These are phyloP conservation scores for Brettanomyces nanus DNA, from an alignment of 805 yeast genomes.

Conservation along the genomic window DNA sequence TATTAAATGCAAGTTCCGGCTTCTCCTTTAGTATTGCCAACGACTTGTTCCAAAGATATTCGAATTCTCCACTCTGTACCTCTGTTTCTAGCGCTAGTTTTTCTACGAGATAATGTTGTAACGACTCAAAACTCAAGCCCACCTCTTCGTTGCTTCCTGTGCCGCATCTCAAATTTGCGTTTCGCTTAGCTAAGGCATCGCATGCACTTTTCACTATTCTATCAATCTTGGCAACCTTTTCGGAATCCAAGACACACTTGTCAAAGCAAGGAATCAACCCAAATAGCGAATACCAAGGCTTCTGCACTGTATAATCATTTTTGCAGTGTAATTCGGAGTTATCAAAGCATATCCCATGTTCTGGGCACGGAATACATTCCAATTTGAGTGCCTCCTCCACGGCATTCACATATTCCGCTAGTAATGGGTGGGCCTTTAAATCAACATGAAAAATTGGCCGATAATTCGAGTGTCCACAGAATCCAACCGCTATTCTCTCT, in stretches of 20 bases:
- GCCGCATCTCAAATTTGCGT: constrained; percentile 48
- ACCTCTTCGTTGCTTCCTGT: constrained; percentile 24
- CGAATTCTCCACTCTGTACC: constrained; percentile 13
- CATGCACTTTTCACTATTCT: constrained; percentile 59
- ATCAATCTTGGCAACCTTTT: constrained; percentile 59
- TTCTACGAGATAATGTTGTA: constrained; percentile 44
- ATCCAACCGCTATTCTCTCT: constrained; percentile 59
- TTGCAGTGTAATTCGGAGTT: constrained; percentile 58
- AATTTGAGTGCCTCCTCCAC: constrained; percentile 49
- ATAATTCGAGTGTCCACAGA: constrained; percentile 59
- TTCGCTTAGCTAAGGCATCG: constrained; percentile 58
- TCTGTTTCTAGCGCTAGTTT: constrained; percentile 31
- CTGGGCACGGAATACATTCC: constrained; percentile 71
- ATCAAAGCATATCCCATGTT: constrained; percentile 68
- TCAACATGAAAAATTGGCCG: constrained; percentile 25
- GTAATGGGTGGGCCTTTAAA: constrained; percentile 3
- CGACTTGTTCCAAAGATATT: constrained; percentile 21
- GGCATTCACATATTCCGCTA: constrained; percentile 22
- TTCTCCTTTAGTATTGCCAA: constrained; percentile 8
- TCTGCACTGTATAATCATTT: constrained; percentile 50
- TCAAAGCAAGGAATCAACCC: constrained; percentile 57
- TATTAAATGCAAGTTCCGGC: constrained; percentile 14
- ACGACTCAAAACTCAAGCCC: constrained; percentile 52
- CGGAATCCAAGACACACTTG: constrained; percentile 69
- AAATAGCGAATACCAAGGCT: constrained; percentile 44